Percentiles rank a stretch among this genome's conserved stretches.
Conservation (phyloP, 192 early-diverging fungal genomes). For the Coemansia sp. region DNA sequence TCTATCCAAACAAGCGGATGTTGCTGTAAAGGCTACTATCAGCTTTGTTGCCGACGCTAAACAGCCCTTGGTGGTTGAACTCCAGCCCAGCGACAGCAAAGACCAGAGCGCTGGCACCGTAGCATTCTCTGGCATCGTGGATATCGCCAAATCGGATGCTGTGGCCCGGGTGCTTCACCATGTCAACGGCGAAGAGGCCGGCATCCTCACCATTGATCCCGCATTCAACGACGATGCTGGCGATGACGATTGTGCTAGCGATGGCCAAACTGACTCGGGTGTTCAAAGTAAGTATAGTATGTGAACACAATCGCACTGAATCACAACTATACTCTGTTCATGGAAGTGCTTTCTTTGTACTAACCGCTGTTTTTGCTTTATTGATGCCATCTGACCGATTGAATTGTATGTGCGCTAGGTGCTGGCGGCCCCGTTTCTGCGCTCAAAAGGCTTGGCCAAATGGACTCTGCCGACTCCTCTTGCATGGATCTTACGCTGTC, state of each 20-base stretch:
- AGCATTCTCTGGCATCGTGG: background rate
- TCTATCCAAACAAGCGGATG: background rate
- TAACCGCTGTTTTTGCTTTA: background rate
- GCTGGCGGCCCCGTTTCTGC: slow-evolving; percentile 22
- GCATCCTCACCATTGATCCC: background rate
- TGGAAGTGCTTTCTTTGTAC: background rate
- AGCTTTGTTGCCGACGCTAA: background rate
- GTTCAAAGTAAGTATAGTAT: slow-evolving; percentile 10
- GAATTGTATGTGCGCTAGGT: slow-evolving; percentile 9
- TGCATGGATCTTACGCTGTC: slow-evolving; percentile 44
- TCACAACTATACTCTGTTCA: background rate
- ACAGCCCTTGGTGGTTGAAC: background rate
- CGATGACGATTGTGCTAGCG: slow-evolving; percentile 6
- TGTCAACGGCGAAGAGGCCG: slow-evolving; percentile 4
- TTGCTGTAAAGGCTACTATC: background rate
- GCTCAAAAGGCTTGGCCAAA: slow-evolving; percentile 20
- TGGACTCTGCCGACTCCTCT: slow-evolving; percentile 36
- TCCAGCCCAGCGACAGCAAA: background rate
- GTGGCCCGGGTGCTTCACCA: slow-evolving; percentile 1
- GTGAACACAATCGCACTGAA: slow-evolving; percentile 1
- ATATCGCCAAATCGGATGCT: background rate
- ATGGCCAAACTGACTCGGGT: slow-evolving; percentile 2
- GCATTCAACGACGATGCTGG: background rate
- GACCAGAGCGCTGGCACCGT: background rate
- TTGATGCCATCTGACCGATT: background rate